Evolutionary conservation across 1,139 yeast species (phyloP), one percentile per base, ranked within the genome.

Genomic region (Geotrichum phurueaensis): DNA sequence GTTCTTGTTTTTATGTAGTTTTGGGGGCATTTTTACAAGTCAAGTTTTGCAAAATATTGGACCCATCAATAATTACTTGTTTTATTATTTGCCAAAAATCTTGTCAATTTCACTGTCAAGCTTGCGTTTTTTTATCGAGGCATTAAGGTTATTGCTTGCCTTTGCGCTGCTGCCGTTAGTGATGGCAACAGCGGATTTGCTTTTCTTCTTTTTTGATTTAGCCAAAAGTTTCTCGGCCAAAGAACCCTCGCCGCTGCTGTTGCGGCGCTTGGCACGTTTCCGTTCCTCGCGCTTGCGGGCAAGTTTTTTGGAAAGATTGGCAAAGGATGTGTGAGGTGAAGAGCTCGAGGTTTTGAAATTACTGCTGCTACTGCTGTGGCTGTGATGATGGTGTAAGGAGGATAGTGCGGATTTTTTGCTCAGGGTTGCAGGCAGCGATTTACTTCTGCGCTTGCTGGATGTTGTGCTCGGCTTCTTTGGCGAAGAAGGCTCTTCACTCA

Each of bases 61-160:
- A n/a, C n/a, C n/a, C n/a, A n/a, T 39, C 45, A 13, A 39, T 39
- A 39, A n/a, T 13, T 13, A 5, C 18, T 39, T 39, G 45, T n/a
- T n/a, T 15, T n/a, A 39, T 27, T 47, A 39, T 18, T 51, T 29
- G 31, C 57, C 64, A 58, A 70, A 70, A 27, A 70, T 70, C 54
- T 64, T 65, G 58, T 70, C 72, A 43, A 70, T 70, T 20, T 66
- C 69, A 31, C 66, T 67, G 29, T 61, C 64, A 10, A 64, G 54
- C 27, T 57, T 56, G 33, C 59, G 57, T 47, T 61, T 61, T 52
- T 60, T 60, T 23, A 39, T 47, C n/a, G 48, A 51, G 18, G 45
- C 31, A 31, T 39, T 39, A 2, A 39, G 20, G 9, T n/a, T 22
- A 39, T 39, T n/a, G 15, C n/a, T 1, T 1, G 12, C 43, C 15